These are phyloP conservation scores for Chytridium lagenaria DNA, from an alignment of 371 early-diverging fungal genomes.

Conservation along the genomic window DNA sequence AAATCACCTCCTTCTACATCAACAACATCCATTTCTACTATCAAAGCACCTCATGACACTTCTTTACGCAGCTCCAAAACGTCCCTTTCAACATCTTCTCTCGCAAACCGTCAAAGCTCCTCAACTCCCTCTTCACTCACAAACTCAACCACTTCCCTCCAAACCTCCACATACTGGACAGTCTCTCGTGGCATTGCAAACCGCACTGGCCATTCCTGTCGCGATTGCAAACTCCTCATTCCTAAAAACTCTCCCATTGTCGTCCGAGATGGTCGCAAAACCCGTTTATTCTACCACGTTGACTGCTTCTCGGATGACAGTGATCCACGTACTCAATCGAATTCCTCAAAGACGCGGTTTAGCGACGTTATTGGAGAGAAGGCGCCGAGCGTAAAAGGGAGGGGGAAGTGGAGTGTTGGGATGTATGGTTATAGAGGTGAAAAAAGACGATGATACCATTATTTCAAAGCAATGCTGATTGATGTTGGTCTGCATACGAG, in stretches of 20 bases:
- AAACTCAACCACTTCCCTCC: not conserved
- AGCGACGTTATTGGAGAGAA: slow-evolving; percentile 17
- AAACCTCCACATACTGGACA: not conserved
- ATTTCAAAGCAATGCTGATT: too few species aligned
- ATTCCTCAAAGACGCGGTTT: slow-evolving; percentile 34
- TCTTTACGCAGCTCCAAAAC: not conserved
- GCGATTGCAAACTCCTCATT: slow-evolving; percentile 41
- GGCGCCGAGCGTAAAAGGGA: slow-evolving; percentile 42
- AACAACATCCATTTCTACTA: too few species aligned
- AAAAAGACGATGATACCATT: too few species aligned
- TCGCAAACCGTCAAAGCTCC: not conserved
- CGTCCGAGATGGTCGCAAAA: slow-evolving; percentile 51
- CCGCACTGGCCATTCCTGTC: slow-evolving; percentile 41
- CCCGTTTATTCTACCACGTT: slow-evolving; percentile 46
- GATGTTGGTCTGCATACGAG: too few species aligned
- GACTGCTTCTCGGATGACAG: slow-evolving; percentile 41
- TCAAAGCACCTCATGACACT: too few species aligned
- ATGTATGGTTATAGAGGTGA: slow-evolving; percentile 38
- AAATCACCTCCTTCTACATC: too few species aligned
- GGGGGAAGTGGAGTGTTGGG: slow-evolving; percentile 47
- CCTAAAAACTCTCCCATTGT: slow-evolving; percentile 24
- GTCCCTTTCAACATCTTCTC: not conserved
- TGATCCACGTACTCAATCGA: slow-evolving; percentile 44
- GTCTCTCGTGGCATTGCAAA: slow-evolving; percentile 26
- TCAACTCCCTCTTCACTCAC: not conserved